These are phyloP conservation scores for Heritiera fomes DNA, from an alignment of 345 rosid genomes.

Conservation along the genomic window DNA sequence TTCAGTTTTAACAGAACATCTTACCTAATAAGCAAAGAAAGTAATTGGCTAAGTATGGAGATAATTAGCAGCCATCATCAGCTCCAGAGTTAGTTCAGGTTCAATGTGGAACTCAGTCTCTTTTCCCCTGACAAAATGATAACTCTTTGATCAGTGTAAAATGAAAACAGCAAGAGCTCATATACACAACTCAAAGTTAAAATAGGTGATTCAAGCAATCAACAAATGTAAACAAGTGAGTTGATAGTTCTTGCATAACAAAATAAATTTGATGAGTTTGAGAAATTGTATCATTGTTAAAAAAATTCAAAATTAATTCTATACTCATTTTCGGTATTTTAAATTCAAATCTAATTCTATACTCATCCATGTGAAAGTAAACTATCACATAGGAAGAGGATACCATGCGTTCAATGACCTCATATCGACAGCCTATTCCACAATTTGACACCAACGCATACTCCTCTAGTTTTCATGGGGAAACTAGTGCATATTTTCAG, in stretches of 20 bases:
- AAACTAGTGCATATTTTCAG: background rate
- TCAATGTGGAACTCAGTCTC: slow-evolving; percentile 69
- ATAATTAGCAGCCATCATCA: slow-evolving; percentile 82
- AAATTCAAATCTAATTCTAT: background rate
- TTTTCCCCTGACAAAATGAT: slow-evolving; percentile 46
- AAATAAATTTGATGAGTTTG: background rate
- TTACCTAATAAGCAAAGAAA: slow-evolving; percentile 1
- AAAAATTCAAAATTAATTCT: background rate
- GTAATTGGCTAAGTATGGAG: slow-evolving; percentile 49
- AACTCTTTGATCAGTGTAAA: background rate
- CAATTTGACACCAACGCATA: background rate
- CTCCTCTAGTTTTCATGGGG: background rate
- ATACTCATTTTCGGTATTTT: background rate
- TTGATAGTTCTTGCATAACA: background rate
- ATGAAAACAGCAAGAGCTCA: background rate
- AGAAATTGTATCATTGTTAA: background rate
- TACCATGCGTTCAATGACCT: background rate
- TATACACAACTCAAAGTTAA: slow-evolving; percentile 1
- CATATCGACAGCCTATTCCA: background rate
- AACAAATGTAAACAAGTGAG: background rate
- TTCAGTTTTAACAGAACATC: background rate
- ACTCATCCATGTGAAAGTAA: background rate
- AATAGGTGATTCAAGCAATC: background rate
- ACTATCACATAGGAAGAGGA: background rate
- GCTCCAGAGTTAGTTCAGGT: slow-evolving; percentile 73